phyloP scores from a whole-genome alignment of 176 grass and related monocot species.

The Alopecurus myosuroides region DNA sequence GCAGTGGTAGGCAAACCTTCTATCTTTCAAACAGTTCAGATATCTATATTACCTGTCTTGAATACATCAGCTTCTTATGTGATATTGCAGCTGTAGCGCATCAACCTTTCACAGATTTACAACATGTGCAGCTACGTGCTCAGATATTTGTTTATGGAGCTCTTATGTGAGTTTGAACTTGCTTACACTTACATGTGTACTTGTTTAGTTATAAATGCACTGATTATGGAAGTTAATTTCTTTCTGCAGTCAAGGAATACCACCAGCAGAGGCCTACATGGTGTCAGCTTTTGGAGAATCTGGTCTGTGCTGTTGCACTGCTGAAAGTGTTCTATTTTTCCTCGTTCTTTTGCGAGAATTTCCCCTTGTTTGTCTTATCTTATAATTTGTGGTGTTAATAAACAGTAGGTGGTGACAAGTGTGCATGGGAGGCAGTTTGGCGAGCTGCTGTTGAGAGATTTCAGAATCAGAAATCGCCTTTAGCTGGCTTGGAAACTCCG shows the following conservation, averaged over 20 bases:
- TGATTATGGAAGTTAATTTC: constrained; percentile 20
- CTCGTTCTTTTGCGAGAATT: not conserved
- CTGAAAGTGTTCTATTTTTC: not conserved
- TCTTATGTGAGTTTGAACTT: constrained; percentile 77
- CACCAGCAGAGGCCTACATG: constrained; percentile 92
- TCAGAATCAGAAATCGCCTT: constrained; percentile 61
- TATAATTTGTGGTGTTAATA: constrained; percentile 14
- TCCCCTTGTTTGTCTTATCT: not conserved
- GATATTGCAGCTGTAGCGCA: constrained; percentile 48
- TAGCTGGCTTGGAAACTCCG: constrained; percentile 53
- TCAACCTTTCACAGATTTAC: constrained; percentile 84
- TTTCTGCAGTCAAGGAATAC: constrained; percentile 80
- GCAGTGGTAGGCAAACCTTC: constrained; percentile 38
- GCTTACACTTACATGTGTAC: not conserved
- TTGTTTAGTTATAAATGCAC: constrained; percentile 19
- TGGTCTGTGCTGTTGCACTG: constrained; percentile 46
- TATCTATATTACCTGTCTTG: constrained; percentile 55
- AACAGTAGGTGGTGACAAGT: constrained; percentile 49
- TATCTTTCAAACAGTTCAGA: constrained; percentile 22
- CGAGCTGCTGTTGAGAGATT: constrained; percentile 67
- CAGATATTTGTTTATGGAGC: constrained; percentile 99
- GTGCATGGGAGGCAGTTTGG: constrained; percentile 75
- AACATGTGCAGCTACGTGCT: constrained; percentile 87
- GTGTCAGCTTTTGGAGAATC: constrained; percentile 87
- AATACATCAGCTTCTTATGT: constrained; percentile 43